Percentiles rank a stretch among this genome's conserved stretches.
phyloP scores from a whole-genome alignment of 2,329 filamentous ascomycete genomes.

The Phoma sp. region DNA sequence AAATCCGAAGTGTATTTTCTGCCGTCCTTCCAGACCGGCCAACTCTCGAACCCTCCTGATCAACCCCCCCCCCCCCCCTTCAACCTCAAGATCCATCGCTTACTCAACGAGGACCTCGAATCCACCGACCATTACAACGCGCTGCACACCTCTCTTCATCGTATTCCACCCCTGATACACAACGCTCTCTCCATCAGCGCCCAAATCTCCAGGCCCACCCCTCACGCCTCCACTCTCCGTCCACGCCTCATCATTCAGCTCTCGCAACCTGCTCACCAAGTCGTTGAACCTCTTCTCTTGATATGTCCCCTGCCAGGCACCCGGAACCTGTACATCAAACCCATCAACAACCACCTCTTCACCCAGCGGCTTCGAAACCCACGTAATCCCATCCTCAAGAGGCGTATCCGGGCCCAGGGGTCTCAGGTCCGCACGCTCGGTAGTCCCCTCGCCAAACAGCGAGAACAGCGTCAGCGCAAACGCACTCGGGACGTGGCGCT shows the following conservation, averaged over 20 bases:
- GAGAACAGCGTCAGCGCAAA: constrained; percentile 36
- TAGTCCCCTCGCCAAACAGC: constrained; percentile 35
- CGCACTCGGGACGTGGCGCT: constrained; percentile 21
- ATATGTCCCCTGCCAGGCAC: constrained; percentile 34
- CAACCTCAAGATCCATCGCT: too few species aligned
- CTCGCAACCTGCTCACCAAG: constrained; percentile 26
- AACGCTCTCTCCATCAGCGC: constrained; percentile 29
- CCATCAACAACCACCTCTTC: constrained; percentile 40
- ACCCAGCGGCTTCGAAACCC: constrained; percentile 30
- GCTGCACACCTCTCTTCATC: constrained; percentile 8
- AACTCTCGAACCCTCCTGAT: too few species aligned
- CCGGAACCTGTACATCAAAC: constrained; percentile 36
- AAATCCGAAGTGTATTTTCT: too few species aligned
- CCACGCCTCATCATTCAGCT: constrained; percentile 29
- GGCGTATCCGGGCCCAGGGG: constrained; percentile 34
- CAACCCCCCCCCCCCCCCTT: too few species aligned
- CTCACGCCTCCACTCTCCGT: constrained; percentile 21
- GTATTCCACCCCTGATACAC: constrained; percentile 29
- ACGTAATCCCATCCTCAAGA: constrained; percentile 15
- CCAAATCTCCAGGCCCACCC: constrained; percentile 27
- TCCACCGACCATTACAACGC: constrained; percentile 7
- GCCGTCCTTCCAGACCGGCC: too few species aligned
- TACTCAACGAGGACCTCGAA: constrained; percentile 16
- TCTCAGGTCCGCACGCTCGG: constrained; percentile 35
- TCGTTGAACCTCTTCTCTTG: constrained; percentile 27